Evolutionary conservation across 495 filamentous ascomycete genomes (phyloP).

Genomic region (Recurvomyces mirabilis): DNA sequence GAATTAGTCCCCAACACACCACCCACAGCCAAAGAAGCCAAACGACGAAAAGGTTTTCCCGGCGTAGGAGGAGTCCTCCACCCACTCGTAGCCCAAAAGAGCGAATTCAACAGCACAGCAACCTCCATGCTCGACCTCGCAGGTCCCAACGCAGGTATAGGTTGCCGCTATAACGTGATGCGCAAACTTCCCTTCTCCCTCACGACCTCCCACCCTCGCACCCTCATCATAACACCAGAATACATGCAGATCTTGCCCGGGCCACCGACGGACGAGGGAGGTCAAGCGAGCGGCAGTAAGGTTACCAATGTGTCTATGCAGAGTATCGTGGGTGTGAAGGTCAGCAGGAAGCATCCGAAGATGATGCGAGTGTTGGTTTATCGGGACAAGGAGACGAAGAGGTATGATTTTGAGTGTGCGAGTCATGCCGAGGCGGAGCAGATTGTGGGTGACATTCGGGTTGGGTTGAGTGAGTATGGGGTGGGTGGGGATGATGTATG

Average conservation of each 20-base stretch:
- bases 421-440: conserved; percentile 70
- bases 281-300: conserved; percentile 37
- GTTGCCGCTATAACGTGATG: conserved; percentile 80
- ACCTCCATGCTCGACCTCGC: conserved; percentile 29
- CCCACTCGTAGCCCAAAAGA: conserved; percentile 1
- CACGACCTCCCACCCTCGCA: conserved; percentile 67
- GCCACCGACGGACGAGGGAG: conserved; percentile 3
- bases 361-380: conserved; percentile 81
- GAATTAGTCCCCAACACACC: conserved; percentile 38
- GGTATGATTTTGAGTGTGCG: conserved; percentile 91
- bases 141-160: conserved; percentile 31
- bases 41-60: conserved; percentile 8
- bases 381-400: conserved; percentile 74
- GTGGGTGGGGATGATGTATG: conserved; percentile 9
- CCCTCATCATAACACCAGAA: conserved; percentile 85
- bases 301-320: conserved; percentile 85
- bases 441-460: conserved; percentile 80
- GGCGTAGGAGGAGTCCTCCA: conserved; percentile 1
- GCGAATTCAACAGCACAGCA: conserved; percentile 1
- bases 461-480: conserved; percentile 30
- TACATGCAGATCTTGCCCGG: conserved; percentile 90
- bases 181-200: conserved; percentile 93
- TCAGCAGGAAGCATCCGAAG: conserved; percentile 78
- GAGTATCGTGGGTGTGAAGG: conserved; percentile 87
- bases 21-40: conserved; percentile 20